Conservation (phyloP, 352 stramenopile species). For the Phytophthora boehmeriae region DNA sequence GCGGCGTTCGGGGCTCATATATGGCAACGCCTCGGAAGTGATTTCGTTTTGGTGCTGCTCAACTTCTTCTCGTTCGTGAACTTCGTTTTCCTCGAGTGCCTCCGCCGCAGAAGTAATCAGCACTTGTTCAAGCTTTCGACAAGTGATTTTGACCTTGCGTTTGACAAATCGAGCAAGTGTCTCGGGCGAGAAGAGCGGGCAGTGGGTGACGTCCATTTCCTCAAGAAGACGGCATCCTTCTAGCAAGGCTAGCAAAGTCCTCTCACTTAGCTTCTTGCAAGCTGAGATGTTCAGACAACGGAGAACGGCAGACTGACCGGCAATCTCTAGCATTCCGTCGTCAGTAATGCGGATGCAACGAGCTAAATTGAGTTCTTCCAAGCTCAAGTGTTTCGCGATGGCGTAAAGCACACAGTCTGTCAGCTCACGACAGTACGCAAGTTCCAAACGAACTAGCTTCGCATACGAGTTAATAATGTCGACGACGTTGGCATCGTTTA, state of each 20-base stretch:
- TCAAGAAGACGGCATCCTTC: conserved; percentile 65
- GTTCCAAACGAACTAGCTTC: conserved; percentile 68
- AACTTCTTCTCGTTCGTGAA: conserved; percentile 21
- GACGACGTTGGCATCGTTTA: conserved; percentile 74
- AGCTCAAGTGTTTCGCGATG: conserved; percentile 80
- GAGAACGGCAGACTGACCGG: conserved; percentile 72
- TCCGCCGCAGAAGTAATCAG: conserved; percentile 20
- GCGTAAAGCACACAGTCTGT: conserved; percentile 71
- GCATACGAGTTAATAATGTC: conserved; percentile 72
- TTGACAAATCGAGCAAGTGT: conserved; percentile 64
- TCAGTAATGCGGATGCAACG: conserved; percentile 86
- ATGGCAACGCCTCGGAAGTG: conserved; percentile 22
- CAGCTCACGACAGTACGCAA: conserved; percentile 87
- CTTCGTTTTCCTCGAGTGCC: conserved; percentile 17
- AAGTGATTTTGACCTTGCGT: conserved; percentile 58
- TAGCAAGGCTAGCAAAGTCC: conserved; percentile 54
- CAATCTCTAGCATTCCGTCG: conserved; percentile 80
- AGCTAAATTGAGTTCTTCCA: conserved; percentile 75
- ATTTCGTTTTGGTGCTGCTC: conserved; percentile 27
- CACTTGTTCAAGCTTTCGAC: conserved; percentile 47
- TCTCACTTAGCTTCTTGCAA: conserved; percentile 83
- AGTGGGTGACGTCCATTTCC: conserved; percentile 84
- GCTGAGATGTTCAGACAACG: conserved; percentile 71
- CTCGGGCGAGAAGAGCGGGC: conserved; percentile 58
- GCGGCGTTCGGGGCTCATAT: conserved; percentile 30